Conservation (phyloP, 345 rosid genomes). For the Acer yangbiense region DNA sequence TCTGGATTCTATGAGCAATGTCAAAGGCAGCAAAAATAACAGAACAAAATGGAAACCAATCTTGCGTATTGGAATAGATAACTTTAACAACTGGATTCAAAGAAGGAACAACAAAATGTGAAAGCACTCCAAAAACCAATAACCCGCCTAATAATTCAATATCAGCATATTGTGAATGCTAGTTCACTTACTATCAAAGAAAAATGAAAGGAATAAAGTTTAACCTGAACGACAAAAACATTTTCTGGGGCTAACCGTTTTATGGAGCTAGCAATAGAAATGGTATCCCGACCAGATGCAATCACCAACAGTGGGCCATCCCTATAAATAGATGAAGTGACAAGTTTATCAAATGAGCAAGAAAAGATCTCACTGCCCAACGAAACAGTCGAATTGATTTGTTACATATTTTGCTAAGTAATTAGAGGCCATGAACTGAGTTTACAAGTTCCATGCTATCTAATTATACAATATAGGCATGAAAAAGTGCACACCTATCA, state of each 20-base stretch:
- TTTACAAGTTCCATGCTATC: neutral
- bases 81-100: conserved; percentile 1
- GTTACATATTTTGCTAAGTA: neutral
- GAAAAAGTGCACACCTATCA: conserved; percentile 44
- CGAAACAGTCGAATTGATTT: neutral
- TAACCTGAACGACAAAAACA: conserved; percentile 91
- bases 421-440: neutral
- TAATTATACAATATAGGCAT: neutral
- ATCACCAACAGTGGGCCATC: conserved; percentile 85
- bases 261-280: conserved; percentile 73
- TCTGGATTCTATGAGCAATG: neutral
- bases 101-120: neutral
- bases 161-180: neutral
- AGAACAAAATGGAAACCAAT: neutral
- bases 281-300: conserved; percentile 89
- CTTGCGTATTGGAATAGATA: neutral
- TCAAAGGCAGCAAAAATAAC: neutral
- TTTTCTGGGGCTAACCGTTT: conserved; percentile 72
- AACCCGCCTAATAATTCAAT: neutral
- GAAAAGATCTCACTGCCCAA: neutral
- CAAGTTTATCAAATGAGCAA: neutral
- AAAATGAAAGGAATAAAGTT: conserved; percentile 14
- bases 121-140: neutral
- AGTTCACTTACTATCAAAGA: neutral
- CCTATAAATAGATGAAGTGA: conserved; percentile 33